These are phyloP conservation scores for Oleoguttula mirabilis DNA, from an alignment of 495 filamentous ascomycete species.

Conservation along the genomic window DNA sequence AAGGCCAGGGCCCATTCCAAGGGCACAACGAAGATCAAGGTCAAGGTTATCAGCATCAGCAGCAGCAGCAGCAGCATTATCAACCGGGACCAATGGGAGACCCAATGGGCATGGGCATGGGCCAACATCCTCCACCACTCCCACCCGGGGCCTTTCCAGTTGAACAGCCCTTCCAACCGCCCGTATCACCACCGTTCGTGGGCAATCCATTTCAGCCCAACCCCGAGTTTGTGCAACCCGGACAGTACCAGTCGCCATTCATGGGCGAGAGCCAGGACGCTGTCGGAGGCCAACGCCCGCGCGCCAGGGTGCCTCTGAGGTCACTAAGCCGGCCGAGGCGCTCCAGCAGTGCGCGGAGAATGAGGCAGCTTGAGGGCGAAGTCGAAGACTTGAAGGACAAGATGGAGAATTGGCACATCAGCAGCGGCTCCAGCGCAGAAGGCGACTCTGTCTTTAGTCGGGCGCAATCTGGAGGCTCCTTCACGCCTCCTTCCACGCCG, in stretches of 20 bases:
- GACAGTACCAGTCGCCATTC: neutral
- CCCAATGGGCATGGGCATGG: too few relatives aligned
- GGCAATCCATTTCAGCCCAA: neutral
- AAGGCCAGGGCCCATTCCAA: too few relatives aligned
- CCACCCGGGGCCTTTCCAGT: too few relatives aligned
- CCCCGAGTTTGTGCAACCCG: neutral
- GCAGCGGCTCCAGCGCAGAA: conserved; percentile 3
- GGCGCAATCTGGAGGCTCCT: conserved; percentile 2
- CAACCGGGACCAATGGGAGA: too few relatives aligned
- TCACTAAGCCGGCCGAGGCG: neutral
- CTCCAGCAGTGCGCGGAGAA: neutral
- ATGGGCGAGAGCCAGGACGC: neutral
- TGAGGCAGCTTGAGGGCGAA: neutral
- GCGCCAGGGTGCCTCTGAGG: too few relatives aligned
- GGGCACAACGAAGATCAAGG: too few relatives aligned
- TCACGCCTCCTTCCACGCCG: conserved; percentile 4
- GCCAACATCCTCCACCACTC: too few relatives aligned
- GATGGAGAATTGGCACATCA: conserved; percentile 5
- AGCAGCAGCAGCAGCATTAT: too few relatives aligned
- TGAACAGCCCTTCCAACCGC: too few relatives aligned
- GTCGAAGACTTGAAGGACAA: conserved; percentile 2
- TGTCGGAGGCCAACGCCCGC: too few relatives aligned
- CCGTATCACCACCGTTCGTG: too few relatives aligned
- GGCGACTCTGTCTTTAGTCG: conserved; percentile 6
- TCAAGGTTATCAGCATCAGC: too few relatives aligned